These are phyloP conservation scores for Brettanomyces sp. DNA, from an alignment of 805 yeast species.

Conservation along the genomic window DNA sequence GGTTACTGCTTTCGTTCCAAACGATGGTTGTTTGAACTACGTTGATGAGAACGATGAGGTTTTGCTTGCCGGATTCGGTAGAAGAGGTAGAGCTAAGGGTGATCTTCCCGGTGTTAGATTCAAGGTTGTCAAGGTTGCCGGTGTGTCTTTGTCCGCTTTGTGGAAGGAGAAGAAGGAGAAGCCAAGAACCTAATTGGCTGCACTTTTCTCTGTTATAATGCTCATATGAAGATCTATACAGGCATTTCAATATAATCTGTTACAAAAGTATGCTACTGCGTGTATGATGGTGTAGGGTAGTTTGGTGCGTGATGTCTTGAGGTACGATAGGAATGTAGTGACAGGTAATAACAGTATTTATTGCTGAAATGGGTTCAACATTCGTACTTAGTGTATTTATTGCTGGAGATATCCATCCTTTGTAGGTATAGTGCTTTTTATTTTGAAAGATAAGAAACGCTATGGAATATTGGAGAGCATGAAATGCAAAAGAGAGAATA, in stretches of 20 bases:
- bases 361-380: no score
- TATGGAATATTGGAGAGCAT: no score
- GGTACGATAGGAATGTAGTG: no score
- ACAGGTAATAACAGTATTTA: no score
- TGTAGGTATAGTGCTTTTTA: no score
- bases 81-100: slow-evolving; percentile 99
- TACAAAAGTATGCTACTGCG: not conserved
- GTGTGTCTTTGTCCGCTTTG: slow-evolving; percentile 98
- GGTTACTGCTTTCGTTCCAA: slow-evolving; percentile 99
- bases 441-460: no score
- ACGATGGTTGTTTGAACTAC: slow-evolving; percentile 99
- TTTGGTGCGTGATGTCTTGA: no score
- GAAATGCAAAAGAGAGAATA: no score
- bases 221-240: not conserved
- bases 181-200: slow-evolving; percentile 82
- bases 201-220: not conserved
- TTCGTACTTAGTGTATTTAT: no score
- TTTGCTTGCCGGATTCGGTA: slow-evolving; percentile 99
- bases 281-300: not conserved
- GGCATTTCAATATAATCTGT: not conserved
- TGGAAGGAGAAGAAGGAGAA: slow-evolving; percentile 99
- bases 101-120: slow-evolving; percentile 99
- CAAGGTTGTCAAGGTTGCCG: slow-evolving; percentile 99
- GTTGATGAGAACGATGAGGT: slow-evolving; percentile 99
- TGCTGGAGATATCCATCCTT: no score